phyloP scores from a whole-genome alignment of 176 grass and related monocot genomes.

The Melocanna baccifera region DNA sequence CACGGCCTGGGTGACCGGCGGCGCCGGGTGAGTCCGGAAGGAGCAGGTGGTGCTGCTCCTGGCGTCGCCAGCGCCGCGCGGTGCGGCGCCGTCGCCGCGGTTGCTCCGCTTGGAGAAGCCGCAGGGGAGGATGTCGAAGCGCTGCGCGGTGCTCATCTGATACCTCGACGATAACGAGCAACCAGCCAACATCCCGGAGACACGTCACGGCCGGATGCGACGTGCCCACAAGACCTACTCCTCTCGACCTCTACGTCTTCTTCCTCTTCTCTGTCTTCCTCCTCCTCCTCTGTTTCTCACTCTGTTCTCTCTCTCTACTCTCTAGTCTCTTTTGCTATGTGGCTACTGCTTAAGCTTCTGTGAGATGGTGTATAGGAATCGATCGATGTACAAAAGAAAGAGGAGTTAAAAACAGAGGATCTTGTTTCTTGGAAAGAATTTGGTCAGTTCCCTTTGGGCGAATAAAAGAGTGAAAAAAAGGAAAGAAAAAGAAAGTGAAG shows the following conservation, averaged over 20 bases:
- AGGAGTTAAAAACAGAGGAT: constrained; percentile 37
- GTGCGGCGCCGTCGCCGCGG: constrained; percentile 32
- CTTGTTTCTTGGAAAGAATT: constrained; percentile 33
- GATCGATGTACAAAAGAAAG: constrained; percentile 29
- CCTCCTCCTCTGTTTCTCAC: not conserved
- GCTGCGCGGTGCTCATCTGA: constrained; percentile 86
- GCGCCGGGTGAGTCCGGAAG: constrained; percentile 57
- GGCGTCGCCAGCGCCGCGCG: constrained; percentile 46
- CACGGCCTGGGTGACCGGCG: constrained; percentile 49
- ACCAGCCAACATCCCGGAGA: constrained; percentile 91
- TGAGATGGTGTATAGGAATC: constrained; percentile 29
- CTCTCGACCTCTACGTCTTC: not conserved
- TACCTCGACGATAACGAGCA: constrained; percentile 82
- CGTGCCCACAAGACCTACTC: constrained; percentile 9
- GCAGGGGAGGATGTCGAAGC: constrained; percentile 68
- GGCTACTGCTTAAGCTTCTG: constrained; percentile 36
- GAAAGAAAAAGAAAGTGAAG: constrained; percentile 38
- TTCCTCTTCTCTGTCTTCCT: not conserved
- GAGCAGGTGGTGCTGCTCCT: constrained; percentile 47
- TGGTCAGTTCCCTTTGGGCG: constrained; percentile 44
- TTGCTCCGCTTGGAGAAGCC: constrained; percentile 66
- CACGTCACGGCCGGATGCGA: constrained; percentile 26
- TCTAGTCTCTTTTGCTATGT: constrained; percentile 14
- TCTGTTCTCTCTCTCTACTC: not conserved
- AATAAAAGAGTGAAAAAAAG: constrained; percentile 21